A percentile compares a stretch with the other conserved stretches of the same genome.
Evolutionary conservation across 129 eudicot species (phyloP).

Genomic region (Oenanthe sinensis): DNA sequence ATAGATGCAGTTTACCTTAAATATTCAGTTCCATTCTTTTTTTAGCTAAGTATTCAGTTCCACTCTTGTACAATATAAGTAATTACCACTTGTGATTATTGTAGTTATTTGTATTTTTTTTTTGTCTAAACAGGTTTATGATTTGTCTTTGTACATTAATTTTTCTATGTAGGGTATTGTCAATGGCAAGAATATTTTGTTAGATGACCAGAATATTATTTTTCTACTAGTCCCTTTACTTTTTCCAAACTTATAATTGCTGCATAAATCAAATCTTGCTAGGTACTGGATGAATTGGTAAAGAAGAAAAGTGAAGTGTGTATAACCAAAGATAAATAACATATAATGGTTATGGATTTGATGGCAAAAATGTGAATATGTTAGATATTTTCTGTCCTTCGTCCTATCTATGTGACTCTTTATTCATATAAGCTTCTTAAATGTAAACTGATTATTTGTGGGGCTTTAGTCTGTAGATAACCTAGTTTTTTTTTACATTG

Average conservation of each 20-base stretch:
- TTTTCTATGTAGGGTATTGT: background rate
- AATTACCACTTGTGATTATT: background rate
- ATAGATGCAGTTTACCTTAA: background rate
- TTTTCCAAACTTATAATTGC: no score
- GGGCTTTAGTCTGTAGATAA: background rate
- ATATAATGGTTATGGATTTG: no score
- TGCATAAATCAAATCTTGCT: no score
- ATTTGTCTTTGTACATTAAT: background rate
- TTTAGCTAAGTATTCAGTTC: background rate
- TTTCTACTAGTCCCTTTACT: background rate
- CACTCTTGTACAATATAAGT: background rate
- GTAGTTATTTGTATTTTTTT: background rate
- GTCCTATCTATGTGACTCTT: no score
- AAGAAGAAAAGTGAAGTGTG: no score
- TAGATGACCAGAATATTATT: background rate
- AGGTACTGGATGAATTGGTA: no score
- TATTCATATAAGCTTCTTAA: no score
- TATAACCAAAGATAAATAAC: no score
- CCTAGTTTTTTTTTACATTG: background rate
- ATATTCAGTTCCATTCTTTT: background rate
- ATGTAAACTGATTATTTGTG: background rate
- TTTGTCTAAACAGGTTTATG: background rate
- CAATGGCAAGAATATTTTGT: background rate
- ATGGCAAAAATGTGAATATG: no score
- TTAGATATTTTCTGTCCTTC: no score